These are phyloP conservation scores for Myxozyma sirexii DNA, from an alignment of 805 yeast genomes.

Conservation along the genomic window DNA sequence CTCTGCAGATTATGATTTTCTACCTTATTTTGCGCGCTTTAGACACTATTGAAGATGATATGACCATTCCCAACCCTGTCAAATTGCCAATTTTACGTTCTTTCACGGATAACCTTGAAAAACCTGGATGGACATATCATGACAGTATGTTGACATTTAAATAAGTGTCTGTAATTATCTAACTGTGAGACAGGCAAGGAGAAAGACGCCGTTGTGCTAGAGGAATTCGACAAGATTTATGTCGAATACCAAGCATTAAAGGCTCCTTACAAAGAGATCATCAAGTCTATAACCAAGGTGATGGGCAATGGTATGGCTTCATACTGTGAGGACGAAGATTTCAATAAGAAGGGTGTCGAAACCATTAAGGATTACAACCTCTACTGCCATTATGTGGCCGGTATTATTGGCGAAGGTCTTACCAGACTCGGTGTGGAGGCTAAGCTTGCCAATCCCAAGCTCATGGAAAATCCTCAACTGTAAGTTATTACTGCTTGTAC, in stretches of 20 bases:
- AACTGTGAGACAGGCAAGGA: constrained; percentile 57
- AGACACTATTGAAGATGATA: constrained; percentile 96
- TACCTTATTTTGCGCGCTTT: constrained; percentile 85
- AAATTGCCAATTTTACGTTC: constrained; percentile 74
- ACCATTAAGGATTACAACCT: constrained; percentile 82
- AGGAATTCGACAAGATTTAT: constrained; percentile 73
- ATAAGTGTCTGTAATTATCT: not conserved
- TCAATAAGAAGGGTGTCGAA: constrained; percentile 75
- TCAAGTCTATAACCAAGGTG: constrained; percentile 71
- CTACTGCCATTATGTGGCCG: constrained; percentile 97
- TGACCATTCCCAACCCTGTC: constrained; percentile 70
- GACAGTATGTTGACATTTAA: constrained; percentile 48
- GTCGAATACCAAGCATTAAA: constrained; percentile 71
- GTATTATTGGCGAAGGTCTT: constrained; percentile 94
- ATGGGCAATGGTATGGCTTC: constrained; percentile 99
- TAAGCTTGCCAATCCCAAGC: constrained; percentile 59
- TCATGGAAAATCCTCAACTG: constrained; percentile 57
- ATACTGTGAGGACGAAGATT: constrained; percentile 69
- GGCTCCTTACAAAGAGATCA: constrained; percentile 74
- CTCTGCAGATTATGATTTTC: constrained; percentile 60
- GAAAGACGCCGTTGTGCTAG: constrained; percentile 76
- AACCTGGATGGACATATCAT: constrained; percentile 77
- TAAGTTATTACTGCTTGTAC: not conserved
- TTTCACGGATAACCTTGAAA: constrained; percentile 65
- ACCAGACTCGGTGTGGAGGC: constrained; percentile 82